Evolutionary conservation across 495 filamentous ascomycete genomes (phyloP), one percentile per base, ranked within the genome.

Genomic region (Margaritispora aquatica): DNA sequence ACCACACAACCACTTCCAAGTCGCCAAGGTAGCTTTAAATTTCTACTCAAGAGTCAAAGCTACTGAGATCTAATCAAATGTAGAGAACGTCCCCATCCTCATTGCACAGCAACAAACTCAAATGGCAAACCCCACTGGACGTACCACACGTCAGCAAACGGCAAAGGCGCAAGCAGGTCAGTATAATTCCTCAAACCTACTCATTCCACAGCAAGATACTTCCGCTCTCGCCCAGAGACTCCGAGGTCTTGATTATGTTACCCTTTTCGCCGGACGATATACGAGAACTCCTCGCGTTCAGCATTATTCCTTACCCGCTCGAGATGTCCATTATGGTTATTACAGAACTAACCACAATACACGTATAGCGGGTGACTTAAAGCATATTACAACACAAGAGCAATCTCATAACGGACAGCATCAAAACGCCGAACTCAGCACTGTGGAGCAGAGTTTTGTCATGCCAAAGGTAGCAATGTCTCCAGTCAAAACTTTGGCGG

Each of bases 91-190:
- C 10, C 22, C 53, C 15, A 44, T 44, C 19, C 17, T 8, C 10
- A n/a, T 15, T 44, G 26, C 10, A 15, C 5, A 51, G n/a, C n/a
- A n/a, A n/a, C n/a, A n/a, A n/a, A n/a, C n/a, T 9, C 26, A 23
- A 36, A 20, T 10, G 41, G 15, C 5, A 22, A 47, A 7, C 13
- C 67, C 57, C 55, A 70, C 47, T 70, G 75, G 62, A 71, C 79
- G 58, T 8, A 48, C 27, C 1, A 66, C 64, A 49, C 78, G 53
- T 63, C 69, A 51, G 19, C 68, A 70, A 59, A 22, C 60, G 13
- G 57, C 58, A n/a, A 78, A 77, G 64, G 76, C 79, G 68, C 73
- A 75, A 61, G 71, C 74, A 71, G 76, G 79, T 72, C 73, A 75
- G 68, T 82, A 73, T 63, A 22, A 57, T 47, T 41, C 31, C 41